A percentile compares a stretch with the other conserved stretches of the same genome.
These are phyloP conservation scores for Populus trichocarpa DNA, from an alignment of 441 rosid species.

Conservation along the genomic window DNA sequence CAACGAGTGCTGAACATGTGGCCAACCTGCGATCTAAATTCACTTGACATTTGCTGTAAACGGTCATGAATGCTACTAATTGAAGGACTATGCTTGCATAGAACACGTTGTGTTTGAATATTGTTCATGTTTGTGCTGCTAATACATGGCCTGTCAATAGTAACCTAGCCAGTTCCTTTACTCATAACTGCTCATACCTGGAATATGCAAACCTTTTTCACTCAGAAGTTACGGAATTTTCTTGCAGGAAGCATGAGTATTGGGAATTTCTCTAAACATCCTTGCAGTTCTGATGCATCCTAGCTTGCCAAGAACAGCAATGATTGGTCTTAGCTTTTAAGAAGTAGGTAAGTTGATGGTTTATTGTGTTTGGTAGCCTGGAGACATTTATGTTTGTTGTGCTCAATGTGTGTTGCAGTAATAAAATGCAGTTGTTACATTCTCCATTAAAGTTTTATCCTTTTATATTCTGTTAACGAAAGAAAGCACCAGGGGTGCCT, in stretches of 20 bases:
- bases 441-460: slow-evolving; percentile 2
- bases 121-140: not conserved
- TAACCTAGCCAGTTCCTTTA: not conserved
- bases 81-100: not conserved
- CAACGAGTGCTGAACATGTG: not conserved
- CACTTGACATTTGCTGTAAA: not conserved
- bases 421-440: slow-evolving; percentile 22
- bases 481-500: slow-evolving; percentile 98
- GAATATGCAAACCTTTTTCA: not conserved
- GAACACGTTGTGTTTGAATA: not conserved
- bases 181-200: not conserved
- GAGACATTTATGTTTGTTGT: slow-evolving; percentile 26
- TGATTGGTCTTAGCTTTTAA: slow-evolving; percentile 20
- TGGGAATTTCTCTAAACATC: not conserved
- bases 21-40: not conserved
- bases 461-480: slow-evolving; percentile 41
- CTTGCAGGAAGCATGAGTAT: slow-evolving; percentile 32
- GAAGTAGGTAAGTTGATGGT: slow-evolving; percentile 51
- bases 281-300: slow-evolving; percentile 19
- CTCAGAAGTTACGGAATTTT: not conserved
- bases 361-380: slow-evolving; percentile 24
- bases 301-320: slow-evolving; percentile 17
- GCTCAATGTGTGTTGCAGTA: slow-evolving; percentile 18
- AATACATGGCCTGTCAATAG: not conserved
- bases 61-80: not conserved